Base-by-base conservation (phyloP, 352 stramenopile species). In the Pythium phragmitis region DNA sequence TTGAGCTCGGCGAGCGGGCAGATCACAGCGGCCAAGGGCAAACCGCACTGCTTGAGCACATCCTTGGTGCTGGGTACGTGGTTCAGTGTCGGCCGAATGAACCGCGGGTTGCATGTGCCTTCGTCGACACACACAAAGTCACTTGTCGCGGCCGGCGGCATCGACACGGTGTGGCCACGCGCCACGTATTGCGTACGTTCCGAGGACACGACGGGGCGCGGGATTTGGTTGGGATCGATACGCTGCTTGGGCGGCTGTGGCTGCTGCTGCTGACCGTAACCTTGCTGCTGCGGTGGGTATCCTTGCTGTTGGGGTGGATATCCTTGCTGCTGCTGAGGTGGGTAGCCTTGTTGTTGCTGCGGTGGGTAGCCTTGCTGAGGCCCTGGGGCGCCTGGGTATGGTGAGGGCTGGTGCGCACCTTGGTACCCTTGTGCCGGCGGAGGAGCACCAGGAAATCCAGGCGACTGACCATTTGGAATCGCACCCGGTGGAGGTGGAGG, bases 201-300 rank as follows among this genome's bases (percentile, higher is more conserved):
- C 2, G 69, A 55, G 11, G 76, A 80, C 23, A 92, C 84, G 26
- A 89, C 69, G 14, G 88, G 88, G 42, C 88, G 88, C 14, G 88
- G 88, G 60, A 96, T 96, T 65, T 96, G 87, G 37, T 85, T 93
- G 11, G 88, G 88, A 54, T 96, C 88, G 59, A 96, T 96, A 7
- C 87, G 83, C 58, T 92, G 85, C 63, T 87, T 86, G 4, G 86
- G 78, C 73, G 53, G 33, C 53, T 71, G 58, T 34, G 64, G 61
- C n/a, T 52, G 61, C 8, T 53, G 57, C 19, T 21, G 26, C 21
- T 30, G 42, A 34, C 39, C 21, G 28, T 65, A 58, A 1, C 48
- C 56, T 56, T 60, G 53, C 73, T 59, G 61, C 37, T 68, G 49
- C 43, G 62, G 62, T 36, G 47, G 17, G 37, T 43, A 42, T 16